Evolutionary conservation across 208 protist species (phyloP), one percentile per base, ranked within the genome.

Genomic region (Acanthamoeba triangularis): DNA sequence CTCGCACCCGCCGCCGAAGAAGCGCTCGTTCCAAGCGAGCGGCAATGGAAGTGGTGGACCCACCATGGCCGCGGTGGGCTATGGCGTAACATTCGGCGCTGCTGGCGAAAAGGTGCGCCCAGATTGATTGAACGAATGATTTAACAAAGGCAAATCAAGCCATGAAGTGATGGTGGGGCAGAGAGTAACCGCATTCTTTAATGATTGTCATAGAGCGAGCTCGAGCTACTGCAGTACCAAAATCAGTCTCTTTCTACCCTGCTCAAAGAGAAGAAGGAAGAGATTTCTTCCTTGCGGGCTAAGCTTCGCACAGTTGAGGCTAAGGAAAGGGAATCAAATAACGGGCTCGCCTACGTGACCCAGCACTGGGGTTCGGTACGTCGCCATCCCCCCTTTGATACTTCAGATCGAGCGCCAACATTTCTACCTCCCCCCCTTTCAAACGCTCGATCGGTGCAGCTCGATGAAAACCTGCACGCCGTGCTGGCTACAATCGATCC

Each of bases 61-160:
- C 49, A 35, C 84, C 49, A 61, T 67, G 84, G 84, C 84, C 33
- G 84, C 84, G 18, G 54, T 90, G n/a, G 84, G 84, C 84, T 90
- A 90, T 33, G 84, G 84, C 18, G 84, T 90, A 7, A 90, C 84
- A 35, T 90, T 90, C 47, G 84, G 84, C 80, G 80, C 80, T 90
- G 84, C 33, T 90, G 84, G 84, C 23, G 84, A 90, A 28, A 90
- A 90, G 84, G 84, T 90, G 10, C 10, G 18, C 23, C 37, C 30
- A 5, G 20, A 35, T 54, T 54, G 49, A 1, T 18, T 20, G 49
- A 54, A 23, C 10, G n/a, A 20, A 23, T 41, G n/a, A 20, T 78
- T 33, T 1, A 33, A 25, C 13, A 78, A 13, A 0, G 11, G n/a
- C 76, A 49, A 85, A 52, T 59, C 49, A 0, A 49, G 10, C 8